Percentiles rank a stretch among this genome's conserved stretches.
phyloP scores from a whole-genome alignment of 2,329 filamentous ascomycete genomes.

The Trichoderma sp. region DNA sequence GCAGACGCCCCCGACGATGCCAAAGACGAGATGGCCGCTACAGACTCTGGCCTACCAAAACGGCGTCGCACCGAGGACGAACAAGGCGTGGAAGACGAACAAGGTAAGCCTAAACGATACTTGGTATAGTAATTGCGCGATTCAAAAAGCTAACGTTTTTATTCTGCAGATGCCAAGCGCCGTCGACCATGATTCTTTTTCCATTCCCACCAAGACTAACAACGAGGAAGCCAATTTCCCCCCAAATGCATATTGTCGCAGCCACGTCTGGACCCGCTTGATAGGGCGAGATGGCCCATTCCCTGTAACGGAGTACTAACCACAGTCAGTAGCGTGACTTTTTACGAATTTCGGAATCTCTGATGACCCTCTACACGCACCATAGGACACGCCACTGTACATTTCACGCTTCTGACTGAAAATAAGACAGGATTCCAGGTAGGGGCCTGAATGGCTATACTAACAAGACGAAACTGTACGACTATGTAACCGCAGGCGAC shows the following conservation, averaged over 20 bases:
- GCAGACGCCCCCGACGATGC: slow-evolving; percentile 7
- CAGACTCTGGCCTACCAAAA: slow-evolving; percentile 22
- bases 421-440: neutral
- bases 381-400: neutral
- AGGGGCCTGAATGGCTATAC: neutral
- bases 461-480: neutral
- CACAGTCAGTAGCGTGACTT: slow-evolving; percentile 13
- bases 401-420: neutral
- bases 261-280: neutral
- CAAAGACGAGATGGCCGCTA: slow-evolving; percentile 12
- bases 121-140: neutral
- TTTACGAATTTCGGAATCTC: neutral
- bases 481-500: slow-evolving; percentile 15
- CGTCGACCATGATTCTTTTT: slow-evolving; percentile 26
- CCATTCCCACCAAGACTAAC: slow-evolving; percentile 10
- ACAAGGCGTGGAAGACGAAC: slow-evolving; percentile 24
- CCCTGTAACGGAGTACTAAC: slow-evolving; percentile 20
- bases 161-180: slow-evolving; percentile 28
- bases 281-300: slow-evolving; percentile 5
- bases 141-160: slow-evolving; percentile 18
- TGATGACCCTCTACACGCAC: neutral
- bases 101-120: slow-evolving; percentile 24
- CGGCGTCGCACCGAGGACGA: slow-evolving; percentile 28
- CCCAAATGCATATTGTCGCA: neutral
- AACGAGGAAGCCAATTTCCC: slow-evolving; percentile 10